Evolutionary conservation across 2,329 filamentous ascomycete genomes (phyloP), one percentile per base, ranked within the genome.

Genomic region (Pseudogymnoascus sp.): DNA sequence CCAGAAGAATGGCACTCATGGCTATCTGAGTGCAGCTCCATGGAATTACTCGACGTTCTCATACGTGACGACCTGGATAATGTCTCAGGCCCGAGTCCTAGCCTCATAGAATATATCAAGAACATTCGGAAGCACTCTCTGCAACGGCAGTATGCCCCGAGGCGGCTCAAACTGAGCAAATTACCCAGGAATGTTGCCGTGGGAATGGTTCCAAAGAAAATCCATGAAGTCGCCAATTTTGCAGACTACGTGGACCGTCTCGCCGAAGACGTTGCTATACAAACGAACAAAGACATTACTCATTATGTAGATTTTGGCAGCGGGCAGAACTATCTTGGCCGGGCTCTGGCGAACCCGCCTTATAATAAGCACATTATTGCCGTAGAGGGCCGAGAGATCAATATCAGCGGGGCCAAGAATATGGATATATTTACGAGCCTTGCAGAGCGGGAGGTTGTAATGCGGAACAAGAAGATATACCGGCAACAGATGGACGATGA

Each of bases 251-350:
- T 97, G 60, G 82, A 90, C 58, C 70, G 75, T 2, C 76, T 87
- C 8, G 79, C 83, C 0, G 74, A 76, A 60, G 80, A 82, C 29
- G 81, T 96, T 24, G 80, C 83, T 2, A 71, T 77, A 1, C 76
- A 83, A 1, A 81, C 87, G 41, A 77, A 78, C 0, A 74, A 78
- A 57, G 75, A 80, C 5, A 86, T 97, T 63, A 90, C 91, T 0
- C 92, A 97, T 75, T 85, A 96, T 63, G 87, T 97, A 58, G 94
- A 99, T 75, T 96, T 97, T 74, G 94, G 94, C 29, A 96, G 92
- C 60, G 94, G 94, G 0, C 93, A 97, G 73, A 97, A 97, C 71
- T 99, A 99, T 70, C 84, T 99, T 3, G 93, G 94, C 0, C 83
- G 94, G 50, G 89, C 90, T 1, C 79, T 99, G 62, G 93, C 93